Base-by-base conservation (phyloP, 352 stramenopile species). In the Globisporangium mamillatum region DNA sequence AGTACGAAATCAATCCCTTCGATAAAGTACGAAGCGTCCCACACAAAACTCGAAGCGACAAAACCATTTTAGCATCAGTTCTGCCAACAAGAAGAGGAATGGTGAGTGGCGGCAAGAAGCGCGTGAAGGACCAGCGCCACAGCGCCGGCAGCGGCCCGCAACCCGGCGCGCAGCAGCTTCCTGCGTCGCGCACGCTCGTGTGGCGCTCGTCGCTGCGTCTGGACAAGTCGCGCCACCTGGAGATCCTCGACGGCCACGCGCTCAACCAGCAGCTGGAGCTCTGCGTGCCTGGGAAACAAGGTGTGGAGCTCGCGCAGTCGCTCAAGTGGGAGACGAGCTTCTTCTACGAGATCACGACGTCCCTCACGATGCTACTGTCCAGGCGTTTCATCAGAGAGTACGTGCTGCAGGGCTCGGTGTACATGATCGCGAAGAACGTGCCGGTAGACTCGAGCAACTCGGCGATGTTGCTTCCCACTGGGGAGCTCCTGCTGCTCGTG, bases 241-340 rank as follows among this genome's bases (percentile, higher is more conserved):
- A 70, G 34, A 46, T 91, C 55, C 67, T 93, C 20, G 56, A 70
- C 25, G 72, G 73, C 44, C 88, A 89, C 62, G 68, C 76, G 4
- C 62, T 94, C 16, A 83, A 79, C 63, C 88, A 94, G 70, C 88
- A 95, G 66, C 55, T 95, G 3, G 88, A 95, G 66, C 63, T 92
- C 2, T 81, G 77, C 48, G 73, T 93, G 32, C 82, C 88, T 0
- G 72, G 67, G 46, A 58, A 59, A 6, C 54, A 64, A 6, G 86
- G 80, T 0, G 63, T 71, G 29, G 58, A 67, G 29, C 44, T 78
- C 6, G 79, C 81, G 27, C 77, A 88, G 68, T 69, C 76, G 56
- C 68, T 94, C 20, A 82, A 87, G 64, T 94, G 86, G 86, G 82
- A 91, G 66, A 91, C 78, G 27, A 77, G 75, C n/a, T 95, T 95